Evolutionary conservation across 176 grass and related monocot species (phyloP), one percentile per base, ranked within the genome.

Genomic region (Carex pumila): DNA sequence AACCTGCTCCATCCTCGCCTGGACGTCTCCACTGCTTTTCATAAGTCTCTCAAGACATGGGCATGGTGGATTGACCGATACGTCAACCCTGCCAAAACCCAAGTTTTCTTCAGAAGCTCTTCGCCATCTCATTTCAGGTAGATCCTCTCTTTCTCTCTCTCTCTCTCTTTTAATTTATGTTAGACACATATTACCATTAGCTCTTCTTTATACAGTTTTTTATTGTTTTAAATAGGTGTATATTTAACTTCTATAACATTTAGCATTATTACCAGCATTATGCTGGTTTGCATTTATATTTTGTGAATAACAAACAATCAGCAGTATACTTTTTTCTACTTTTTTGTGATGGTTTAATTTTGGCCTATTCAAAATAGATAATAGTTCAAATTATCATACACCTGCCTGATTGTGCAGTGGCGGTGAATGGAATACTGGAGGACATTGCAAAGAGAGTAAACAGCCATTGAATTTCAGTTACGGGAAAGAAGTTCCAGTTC

Each of bases 91-190:
- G 21, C 4, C 47, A 88, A 66, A 91, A 91, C 92, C 7, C 90
- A 9, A 90, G 91, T 93, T 55, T 95, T 98, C 75, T 98, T 98
- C 89, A 87, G 92, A 91, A 94, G 89, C 76, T 91, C 89, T 70
- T 87, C 91, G 29, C 95, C 95, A 1, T 93, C 92, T 2, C 92
- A 98, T 91, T 98, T 98, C 84, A 93, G 95, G 92, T 95, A 64
- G 81, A 52, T 32, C n/a, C 61, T 62, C 84, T 66, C 37, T 66
- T 14, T 25, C 65, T n/a, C 2, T 50, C 25, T 32, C 88, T 13
- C 29, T 74, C 80, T 8, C 45, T 17, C 56, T 39, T 39, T 39
- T 39, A 39, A 52, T 68, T 62, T 85, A 8, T 17, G 43, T 59
- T 69, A 37, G 66, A 19, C 57, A 66, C 71, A 8, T 37, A 31